Conservation (phyloP, 805 yeast genomes). For the Sungouiozyma intestinalis region DNA sequence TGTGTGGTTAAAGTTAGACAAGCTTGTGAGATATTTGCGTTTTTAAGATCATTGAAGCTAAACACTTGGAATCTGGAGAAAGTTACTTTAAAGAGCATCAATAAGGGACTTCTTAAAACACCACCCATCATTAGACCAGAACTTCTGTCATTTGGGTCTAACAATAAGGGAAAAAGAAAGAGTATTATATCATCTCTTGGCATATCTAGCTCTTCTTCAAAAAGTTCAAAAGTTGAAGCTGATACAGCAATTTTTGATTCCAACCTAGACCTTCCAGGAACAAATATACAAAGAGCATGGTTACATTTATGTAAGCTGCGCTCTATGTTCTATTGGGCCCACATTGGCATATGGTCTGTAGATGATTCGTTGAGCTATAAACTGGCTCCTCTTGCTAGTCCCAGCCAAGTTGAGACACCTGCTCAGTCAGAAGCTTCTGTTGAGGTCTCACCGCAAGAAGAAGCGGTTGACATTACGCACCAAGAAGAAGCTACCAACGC, state of each 20-base stretch:
- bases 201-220: constrained; percentile 1
- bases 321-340: constrained; percentile 71
- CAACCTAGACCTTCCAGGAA: constrained; percentile 16
- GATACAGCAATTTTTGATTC: constrained; percentile 2
- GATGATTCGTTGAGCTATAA: constrained; percentile 23
- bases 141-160: background rate
- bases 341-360: constrained; percentile 68
- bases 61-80: constrained; percentile 51
- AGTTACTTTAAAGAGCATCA: constrained; percentile 18
- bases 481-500: too few species aligned
- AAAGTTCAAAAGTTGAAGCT: constrained; percentile 9
- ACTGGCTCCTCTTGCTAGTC: constrained; percentile 16
- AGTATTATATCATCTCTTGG: constrained; percentile 22
- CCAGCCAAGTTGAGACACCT: background rate
- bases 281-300: constrained; percentile 46
- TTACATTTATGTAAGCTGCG: constrained; percentile 52
- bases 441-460: too few species aligned
- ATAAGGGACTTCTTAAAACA: constrained; percentile 7
- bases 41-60: constrained; percentile 51
- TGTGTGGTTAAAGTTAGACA: constrained; percentile 74
- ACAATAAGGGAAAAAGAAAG: constrained; percentile 8
- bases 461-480: too few species aligned
- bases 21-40: constrained; percentile 73
- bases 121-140: background rate
- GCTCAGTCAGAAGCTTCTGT: background rate